Percentiles rank a stretch among this genome's conserved stretches.
Conservation (phyloP, 192 early-diverging fungal species). For the Obelidium mucronatum region DNA sequence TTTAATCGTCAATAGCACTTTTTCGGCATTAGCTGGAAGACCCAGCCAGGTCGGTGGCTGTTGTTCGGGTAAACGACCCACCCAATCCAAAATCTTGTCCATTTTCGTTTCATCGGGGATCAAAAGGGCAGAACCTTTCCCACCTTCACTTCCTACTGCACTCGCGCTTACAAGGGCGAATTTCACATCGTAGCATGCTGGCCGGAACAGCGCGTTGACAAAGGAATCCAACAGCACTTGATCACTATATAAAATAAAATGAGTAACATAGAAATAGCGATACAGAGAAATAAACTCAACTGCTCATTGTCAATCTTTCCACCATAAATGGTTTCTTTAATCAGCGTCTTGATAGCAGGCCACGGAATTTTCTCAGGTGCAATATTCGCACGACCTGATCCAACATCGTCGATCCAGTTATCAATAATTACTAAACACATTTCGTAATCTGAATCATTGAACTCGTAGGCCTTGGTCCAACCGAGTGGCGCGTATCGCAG, state of each 20-base stretch:
- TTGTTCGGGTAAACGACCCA: conserved; percentile 81
- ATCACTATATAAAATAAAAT: too few species aligned
- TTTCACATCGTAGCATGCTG: conserved; percentile 80
- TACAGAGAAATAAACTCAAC: too few species aligned
- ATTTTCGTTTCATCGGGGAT: conserved; percentile 88
- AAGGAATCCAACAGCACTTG: conserved; percentile 86
- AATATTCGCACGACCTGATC: conserved; percentile 85
- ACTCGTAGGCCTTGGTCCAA: conserved; percentile 98
- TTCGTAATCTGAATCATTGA: conserved; percentile 97
- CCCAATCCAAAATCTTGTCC: conserved; percentile 91
- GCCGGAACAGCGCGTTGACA: conserved; percentile 80
- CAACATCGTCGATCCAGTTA: conserved; percentile 86
- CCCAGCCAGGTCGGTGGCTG: conserved; percentile 98
- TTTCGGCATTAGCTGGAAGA: conserved; percentile 92
- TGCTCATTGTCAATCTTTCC: conserved; percentile 91
- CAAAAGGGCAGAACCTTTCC: conserved; percentile 44
- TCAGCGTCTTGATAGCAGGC: conserved; percentile 86
- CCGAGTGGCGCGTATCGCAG: conserved; percentile 96
- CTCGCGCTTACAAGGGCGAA: conserved; percentile 74
- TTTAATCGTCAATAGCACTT: conserved; percentile 82
- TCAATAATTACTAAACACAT: conserved; percentile 90
- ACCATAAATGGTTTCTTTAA: conserved; percentile 93
- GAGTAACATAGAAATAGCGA: too few species aligned
- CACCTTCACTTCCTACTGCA: conserved; percentile 36
- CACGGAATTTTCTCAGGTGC: conserved; percentile 96